phyloP scores from a whole-genome alignment of 768 basidiomycete genomes.

The Clathrus columnatus region DNA sequence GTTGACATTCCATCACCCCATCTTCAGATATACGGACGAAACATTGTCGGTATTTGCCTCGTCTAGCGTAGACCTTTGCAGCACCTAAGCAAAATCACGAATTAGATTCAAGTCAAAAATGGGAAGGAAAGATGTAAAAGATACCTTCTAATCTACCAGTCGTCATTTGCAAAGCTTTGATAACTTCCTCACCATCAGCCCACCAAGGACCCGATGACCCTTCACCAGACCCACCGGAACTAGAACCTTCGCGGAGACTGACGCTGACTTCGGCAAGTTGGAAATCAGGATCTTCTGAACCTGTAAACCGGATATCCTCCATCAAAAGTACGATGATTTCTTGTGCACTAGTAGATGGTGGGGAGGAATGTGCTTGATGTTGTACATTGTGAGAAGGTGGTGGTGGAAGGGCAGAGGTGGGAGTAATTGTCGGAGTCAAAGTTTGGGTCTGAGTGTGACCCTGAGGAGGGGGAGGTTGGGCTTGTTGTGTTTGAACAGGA shows the following conservation, averaged over 20 bases:
- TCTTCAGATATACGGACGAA: slow-evolving; percentile 11
- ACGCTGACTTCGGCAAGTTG: slow-evolving; percentile 14
- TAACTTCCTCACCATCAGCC: slow-evolving; percentile 15
- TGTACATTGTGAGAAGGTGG: not conserved
- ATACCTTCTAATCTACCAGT: slow-evolving; percentile 14
- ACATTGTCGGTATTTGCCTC: slow-evolving; percentile 14
- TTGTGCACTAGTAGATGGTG: not conserved
- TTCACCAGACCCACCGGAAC: not conserved
- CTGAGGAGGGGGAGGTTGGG: too few species aligned
- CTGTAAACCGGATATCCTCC: slow-evolving; percentile 11
- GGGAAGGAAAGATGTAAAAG: not conserved
- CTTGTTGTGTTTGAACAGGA: not conserved
- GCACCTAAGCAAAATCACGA: not conserved
- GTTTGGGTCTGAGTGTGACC: not conserved
- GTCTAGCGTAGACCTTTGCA: slow-evolving; percentile 12
- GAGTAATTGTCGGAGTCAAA: not conserved
- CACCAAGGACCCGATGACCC: slow-evolving; percentile 10
- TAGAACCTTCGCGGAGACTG: slow-evolving; percentile 1
- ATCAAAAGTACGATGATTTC: slow-evolving; percentile 12
- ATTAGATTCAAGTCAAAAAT: not conserved
- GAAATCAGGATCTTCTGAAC: slow-evolving; percentile 11
- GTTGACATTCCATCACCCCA: slow-evolving; percentile 4
- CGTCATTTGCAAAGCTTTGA: slow-evolving; percentile 11
- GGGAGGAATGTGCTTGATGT: not conserved
- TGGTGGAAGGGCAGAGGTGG: not conserved